Evolutionary conservation across 129 eudicot genomes (phyloP), one percentile per base, ranked within the genome.

Genomic region (Flaveria brownii): DNA sequence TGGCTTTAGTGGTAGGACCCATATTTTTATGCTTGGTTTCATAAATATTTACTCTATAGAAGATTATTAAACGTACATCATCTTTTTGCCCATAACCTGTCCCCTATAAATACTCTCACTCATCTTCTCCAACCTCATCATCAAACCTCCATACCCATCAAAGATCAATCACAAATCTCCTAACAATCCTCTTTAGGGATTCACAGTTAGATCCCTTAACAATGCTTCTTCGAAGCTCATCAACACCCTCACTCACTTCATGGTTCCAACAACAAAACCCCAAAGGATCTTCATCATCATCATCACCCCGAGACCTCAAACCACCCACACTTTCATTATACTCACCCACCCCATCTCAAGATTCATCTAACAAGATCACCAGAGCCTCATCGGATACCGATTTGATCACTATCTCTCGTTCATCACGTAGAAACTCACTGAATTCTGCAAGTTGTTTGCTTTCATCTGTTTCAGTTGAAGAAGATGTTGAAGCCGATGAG

Each of bases 171-270:
- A 13, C 43, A 47, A 4, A 12, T 70, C 30, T 28, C 68, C 68
- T 4, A 1, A 61, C 0, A 61, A 61, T 6, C 13, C 42, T 26
- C 41, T 61, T 60, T 15, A 28, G 33, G 14, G 49, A 12, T 45
- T 15, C 1, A 36, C 20, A 36, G 47, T 36, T 11, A 12, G n/a
- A 13, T 2, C 45, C 18, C 28, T 5, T 25, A 20, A 66, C 66
- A 36, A 22, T 87, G 91, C 70, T 87, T 16, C 88, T 84, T 0
- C 60, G 86, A 65, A 84, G 84, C 70, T 54, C 86, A 56, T 84
- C 91, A 74, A 73, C 83, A 1, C 90, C 87, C 25, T 33, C 77
- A 4, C 81, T 78, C n/a, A 81, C 78, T n/a, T 86, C 90, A 78
- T 73, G 80, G 75, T 66, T 71, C 17, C 82, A 79, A 30, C 76